Percentiles rank a stretch among this genome's conserved stretches.
Evolutionary conservation across 139 green algal genomes (phyloP).

Genomic region (Asterochloris erici): DNA sequence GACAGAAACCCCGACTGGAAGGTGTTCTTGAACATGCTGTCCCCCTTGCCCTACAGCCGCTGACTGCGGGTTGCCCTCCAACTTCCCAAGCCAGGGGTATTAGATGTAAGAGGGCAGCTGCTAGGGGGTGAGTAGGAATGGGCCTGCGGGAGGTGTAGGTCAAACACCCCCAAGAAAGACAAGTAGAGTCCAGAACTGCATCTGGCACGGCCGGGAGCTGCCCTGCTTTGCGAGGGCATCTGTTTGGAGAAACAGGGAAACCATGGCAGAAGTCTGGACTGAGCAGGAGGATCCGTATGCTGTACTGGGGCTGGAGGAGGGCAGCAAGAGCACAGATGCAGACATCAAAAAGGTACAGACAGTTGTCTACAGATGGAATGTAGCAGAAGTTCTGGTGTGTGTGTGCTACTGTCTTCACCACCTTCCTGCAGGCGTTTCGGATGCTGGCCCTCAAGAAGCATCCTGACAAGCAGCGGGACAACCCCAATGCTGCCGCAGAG

Average conservation of each 20-base stretch:
- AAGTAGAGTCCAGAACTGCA: no score
- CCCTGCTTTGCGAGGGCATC: no score
- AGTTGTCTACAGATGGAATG: neutral
- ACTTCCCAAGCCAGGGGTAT: no score
- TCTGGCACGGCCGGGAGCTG: no score
- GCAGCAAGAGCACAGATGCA: constrained; percentile 39
- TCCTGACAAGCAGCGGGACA: constrained; percentile 74
- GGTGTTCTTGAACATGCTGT: constrained; percentile 75
- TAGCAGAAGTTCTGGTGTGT: neutral
- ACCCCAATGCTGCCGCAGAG: constrained; percentile 64
- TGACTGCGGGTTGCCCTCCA: no score
- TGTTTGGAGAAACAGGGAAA: no score
- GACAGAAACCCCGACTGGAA: constrained; percentile 93
- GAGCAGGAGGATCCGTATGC: constrained; percentile 54
- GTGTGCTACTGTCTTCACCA: neutral
- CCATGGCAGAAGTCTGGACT: constrained; percentile 12
- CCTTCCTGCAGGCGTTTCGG: constrained; percentile 41
- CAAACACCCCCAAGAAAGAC: no score
- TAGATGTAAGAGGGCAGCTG: no score
- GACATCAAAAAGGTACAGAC: constrained; percentile 61
- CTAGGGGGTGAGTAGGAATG: no score
- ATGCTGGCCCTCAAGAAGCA: constrained; percentile 71
- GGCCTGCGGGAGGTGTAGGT: no score
- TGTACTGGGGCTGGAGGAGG: constrained; percentile 51
- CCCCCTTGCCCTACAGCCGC: neutral